Conservation (phyloP, 2,329 filamentous ascomycete species). For the Atkinsonella hypoxylon region DNA sequence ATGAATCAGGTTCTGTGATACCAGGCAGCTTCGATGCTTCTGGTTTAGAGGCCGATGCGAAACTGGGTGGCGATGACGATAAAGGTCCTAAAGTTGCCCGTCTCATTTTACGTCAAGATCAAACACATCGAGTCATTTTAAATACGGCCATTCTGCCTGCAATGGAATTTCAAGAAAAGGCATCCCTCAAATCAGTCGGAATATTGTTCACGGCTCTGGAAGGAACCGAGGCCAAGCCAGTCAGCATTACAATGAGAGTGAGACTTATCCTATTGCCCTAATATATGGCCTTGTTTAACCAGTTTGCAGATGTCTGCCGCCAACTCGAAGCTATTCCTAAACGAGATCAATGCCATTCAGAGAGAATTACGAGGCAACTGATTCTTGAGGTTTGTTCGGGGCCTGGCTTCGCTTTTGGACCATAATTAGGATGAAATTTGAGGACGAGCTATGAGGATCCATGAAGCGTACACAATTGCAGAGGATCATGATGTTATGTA, state of each 20-base stretch:
- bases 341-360: slow-evolving; percentile 37
- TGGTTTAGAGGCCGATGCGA: slow-evolving; percentile 32
- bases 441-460: neutral
- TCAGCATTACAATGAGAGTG: slow-evolving; percentile 51
- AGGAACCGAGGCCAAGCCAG: slow-evolving; percentile 38
- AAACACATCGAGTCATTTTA: slow-evolving; percentile 73
- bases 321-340: slow-evolving; percentile 40
- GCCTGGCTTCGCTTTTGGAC: neutral
- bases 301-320: slow-evolving; percentile 37
- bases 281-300: neutral
- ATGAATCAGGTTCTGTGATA: slow-evolving; percentile 37
- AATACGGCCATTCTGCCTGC: slow-evolving; percentile 72
- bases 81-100: slow-evolving; percentile 44
- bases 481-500: slow-evolving; percentile 1
- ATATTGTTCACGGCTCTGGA: slow-evolving; percentile 56
- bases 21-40: slow-evolving; percentile 45
- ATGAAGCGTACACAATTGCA: neutral
- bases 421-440: neutral
- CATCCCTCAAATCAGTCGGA: slow-evolving; percentile 57
- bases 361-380: slow-evolving; percentile 34
- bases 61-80: slow-evolving; percentile 16
- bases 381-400: neutral
- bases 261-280: slow-evolving; percentile 10
- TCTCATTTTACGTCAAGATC: slow-evolving; percentile 83
- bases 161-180: slow-evolving; percentile 69